phyloP scores from a whole-genome alignment of 495 filamentous ascomycete genomes.

The Penicillium turbatum region DNA sequence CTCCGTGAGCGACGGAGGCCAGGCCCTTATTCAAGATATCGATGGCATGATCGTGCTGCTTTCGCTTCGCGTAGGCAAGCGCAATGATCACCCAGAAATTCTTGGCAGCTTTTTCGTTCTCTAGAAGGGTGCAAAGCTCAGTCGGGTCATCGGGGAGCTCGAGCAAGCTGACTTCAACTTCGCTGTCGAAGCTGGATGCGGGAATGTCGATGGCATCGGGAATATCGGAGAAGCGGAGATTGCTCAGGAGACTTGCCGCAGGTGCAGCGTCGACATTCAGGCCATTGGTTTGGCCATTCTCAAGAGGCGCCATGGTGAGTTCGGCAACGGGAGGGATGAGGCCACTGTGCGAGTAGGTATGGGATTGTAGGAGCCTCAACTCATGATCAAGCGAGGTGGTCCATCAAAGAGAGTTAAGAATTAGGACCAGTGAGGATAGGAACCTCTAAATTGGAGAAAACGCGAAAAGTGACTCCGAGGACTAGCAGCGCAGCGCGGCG shows the following conservation, averaged over 20 bases:
- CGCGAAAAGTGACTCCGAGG: constrained; percentile 20
- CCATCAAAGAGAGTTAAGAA: constrained; percentile 8
- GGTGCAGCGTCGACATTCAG: constrained; percentile 30
- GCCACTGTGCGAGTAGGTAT: constrained; percentile 15
- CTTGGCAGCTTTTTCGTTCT: constrained; percentile 82
- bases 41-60: constrained; percentile 87
- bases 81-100: constrained; percentile 95
- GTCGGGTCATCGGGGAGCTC: constrained; percentile 91
- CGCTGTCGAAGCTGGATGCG: constrained; percentile 71
- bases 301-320: constrained; percentile 47
- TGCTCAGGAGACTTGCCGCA: constrained; percentile 18
- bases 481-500: constrained; percentile 13
- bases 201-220: constrained; percentile 87
- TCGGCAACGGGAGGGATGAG: constrained; percentile 3
- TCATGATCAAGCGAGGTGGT: constrained; percentile 33
- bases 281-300: constrained; percentile 55
- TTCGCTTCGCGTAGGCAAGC: constrained; percentile 94
- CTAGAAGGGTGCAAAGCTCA: constrained; percentile 87
- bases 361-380: constrained; percentile 26
- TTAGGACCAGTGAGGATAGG: constrained; percentile 5
- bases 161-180: constrained; percentile 90
- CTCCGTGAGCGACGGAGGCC: constrained; percentile 63
- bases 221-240: constrained; percentile 78
- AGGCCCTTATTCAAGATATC: constrained; percentile 86
- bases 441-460: constrained; percentile 8